phyloP scores from a whole-genome alignment of 306 rosid genomes.

The Cicer yamashitae region DNA sequence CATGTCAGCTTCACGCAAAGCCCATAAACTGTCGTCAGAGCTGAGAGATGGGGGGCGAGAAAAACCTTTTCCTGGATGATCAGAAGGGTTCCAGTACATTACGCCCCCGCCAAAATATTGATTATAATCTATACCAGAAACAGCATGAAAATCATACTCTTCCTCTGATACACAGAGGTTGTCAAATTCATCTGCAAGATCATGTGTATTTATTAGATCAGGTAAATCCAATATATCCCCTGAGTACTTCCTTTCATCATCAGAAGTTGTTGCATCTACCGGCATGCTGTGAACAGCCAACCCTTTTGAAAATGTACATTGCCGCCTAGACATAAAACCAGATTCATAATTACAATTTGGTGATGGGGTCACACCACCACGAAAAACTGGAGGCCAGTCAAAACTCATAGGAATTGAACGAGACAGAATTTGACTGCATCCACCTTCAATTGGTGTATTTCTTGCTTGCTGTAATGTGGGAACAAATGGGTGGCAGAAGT shows the following conservation, averaged over 20 bases:
- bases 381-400: constrained; percentile 93
- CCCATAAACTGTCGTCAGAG: constrained; percentile 96
- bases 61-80: constrained; percentile 78
- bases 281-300: constrained; percentile 66
- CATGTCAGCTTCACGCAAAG: constrained; percentile 97
- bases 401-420: constrained; percentile 81
- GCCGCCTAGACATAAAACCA: constrained; percentile 76
- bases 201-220: constrained; percentile 66
- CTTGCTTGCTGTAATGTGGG: constrained; percentile 76
- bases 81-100: constrained; percentile 97
- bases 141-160: constrained; percentile 89
- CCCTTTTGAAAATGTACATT: constrained; percentile 66
- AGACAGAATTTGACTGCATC: constrained; percentile 68
- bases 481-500: constrained; percentile 77
- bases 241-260: constrained; percentile 74
- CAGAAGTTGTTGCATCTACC: constrained; percentile 53
- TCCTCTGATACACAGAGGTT: constrained; percentile 90
- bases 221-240: constrained; percentile 72
- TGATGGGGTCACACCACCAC: constrained; percentile 73
- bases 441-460: constrained; percentile 66
- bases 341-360: constrained; percentile 71
- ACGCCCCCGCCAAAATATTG: constrained; percentile 95
- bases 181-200: constrained; percentile 81
- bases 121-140: constrained; percentile 85
- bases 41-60: constrained; percentile 97